Evolutionary conservation across 768 basidiomycete species (phyloP).

Genomic region (Boletus speciosus): DNA sequence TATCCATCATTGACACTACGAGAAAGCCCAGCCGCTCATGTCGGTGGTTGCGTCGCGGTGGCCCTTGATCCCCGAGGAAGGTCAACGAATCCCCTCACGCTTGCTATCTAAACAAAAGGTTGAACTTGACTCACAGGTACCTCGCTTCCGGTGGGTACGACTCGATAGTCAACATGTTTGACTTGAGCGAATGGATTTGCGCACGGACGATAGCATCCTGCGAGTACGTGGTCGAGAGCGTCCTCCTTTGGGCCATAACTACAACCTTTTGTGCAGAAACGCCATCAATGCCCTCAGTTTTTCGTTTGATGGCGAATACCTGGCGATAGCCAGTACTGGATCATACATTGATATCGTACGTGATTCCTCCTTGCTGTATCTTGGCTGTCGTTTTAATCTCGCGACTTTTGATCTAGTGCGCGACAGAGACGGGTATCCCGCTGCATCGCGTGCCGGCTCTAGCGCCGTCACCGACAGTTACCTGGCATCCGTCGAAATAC

Average conservation of each 20-base stretch:
- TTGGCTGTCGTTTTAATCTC: background rate
- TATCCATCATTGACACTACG: conserved; percentile 59
- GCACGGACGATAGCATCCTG: conserved; percentile 71
- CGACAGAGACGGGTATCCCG: conserved; percentile 71
- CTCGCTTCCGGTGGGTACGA: conserved; percentile 79
- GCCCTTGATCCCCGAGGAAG: conserved; percentile 79
- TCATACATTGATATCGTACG: conserved; percentile 76
- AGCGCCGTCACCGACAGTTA: conserved; percentile 69
- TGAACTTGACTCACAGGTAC: conserved; percentile 43
- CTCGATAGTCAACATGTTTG: conserved; percentile 81
- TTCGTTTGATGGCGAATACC: conserved; percentile 79
- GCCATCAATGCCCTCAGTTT: conserved; percentile 73
- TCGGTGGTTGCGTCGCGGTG: conserved; percentile 73
- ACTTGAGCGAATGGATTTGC: conserved; percentile 77
- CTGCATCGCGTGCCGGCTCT: conserved; percentile 74
- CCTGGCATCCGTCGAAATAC: conserved; percentile 81
- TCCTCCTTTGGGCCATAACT: background rate
- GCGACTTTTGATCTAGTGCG: conserved; percentile 47
- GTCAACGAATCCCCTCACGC: conserved; percentile 29
- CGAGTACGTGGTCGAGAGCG: conserved; percentile 54
- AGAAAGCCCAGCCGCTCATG: conserved; percentile 69
- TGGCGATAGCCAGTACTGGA: conserved; percentile 72
- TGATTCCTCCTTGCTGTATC: background rate
- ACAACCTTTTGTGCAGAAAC: conserved; percentile 42
- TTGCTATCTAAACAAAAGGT: background rate